These are phyloP conservation scores for Penicillium sp. DNA, from an alignment of 2,329 filamentous ascomycete species.

Conservation along the genomic window DNA sequence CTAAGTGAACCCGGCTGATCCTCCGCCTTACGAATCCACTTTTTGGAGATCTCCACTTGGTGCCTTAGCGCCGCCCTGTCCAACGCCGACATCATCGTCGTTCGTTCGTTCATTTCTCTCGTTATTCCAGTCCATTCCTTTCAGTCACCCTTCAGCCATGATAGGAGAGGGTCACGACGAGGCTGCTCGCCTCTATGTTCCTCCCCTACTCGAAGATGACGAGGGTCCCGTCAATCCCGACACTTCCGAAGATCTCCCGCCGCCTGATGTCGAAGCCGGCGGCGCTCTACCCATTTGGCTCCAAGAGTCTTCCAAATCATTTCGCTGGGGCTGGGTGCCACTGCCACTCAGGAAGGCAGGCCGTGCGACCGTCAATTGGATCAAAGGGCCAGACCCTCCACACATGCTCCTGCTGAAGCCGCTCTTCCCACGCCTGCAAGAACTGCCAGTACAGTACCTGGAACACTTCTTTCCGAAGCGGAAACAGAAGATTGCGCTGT, in stretches of 20 bases:
- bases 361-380: slow-evolving; percentile 47
- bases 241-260: slow-evolving; percentile 35
- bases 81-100: slow-evolving; percentile 21
- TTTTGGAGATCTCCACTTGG: slow-evolving; percentile 23
- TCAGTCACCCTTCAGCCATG: slow-evolving; percentile 24
- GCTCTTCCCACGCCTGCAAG: slow-evolving; percentile 50
- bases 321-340: slow-evolving; percentile 52
- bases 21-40: slow-evolving; percentile 18
- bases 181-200: slow-evolving; percentile 35
- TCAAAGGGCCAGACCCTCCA: slow-evolving; percentile 52
- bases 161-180: slow-evolving; percentile 35
- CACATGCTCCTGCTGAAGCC: slow-evolving; percentile 49
- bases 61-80: slow-evolving; percentile 23
- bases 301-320: slow-evolving; percentile 50
- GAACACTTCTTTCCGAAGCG: slow-evolving; percentile 49
- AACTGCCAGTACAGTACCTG: slow-evolving; percentile 48
- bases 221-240: slow-evolving; percentile 38
- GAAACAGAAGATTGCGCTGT: slow-evolving; percentile 47
- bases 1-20: slow-evolving; percentile 18
- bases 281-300: slow-evolving; percentile 49
- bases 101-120: slow-evolving; percentile 12
- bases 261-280: slow-evolving; percentile 33
- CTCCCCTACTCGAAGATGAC: slow-evolving; percentile 39
- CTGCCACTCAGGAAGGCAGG: slow-evolving; percentile 48
- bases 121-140: background rate